Conservation (phyloP, 2,329 filamentous ascomycete species). For the Ophiostoma ulmi region DNA sequence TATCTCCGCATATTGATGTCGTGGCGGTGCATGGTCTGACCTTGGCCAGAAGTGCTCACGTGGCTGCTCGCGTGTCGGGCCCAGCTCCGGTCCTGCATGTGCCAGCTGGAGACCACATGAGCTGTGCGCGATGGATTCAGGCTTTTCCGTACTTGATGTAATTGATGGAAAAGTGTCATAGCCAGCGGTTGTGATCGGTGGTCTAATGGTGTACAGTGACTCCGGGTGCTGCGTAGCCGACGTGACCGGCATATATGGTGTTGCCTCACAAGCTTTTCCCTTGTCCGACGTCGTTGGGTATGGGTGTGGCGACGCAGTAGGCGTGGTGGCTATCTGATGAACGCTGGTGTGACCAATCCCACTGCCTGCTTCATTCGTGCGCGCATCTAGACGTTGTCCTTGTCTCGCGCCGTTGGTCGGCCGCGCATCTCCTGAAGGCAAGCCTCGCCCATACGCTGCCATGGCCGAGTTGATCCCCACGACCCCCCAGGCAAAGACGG, state of each 20-base stretch:
- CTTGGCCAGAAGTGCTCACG: neutral
- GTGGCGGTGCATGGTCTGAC: neutral
- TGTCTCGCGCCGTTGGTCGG: neutral
- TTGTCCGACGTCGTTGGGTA: neutral
- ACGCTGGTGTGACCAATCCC: neutral
- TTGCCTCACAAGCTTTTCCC: neutral
- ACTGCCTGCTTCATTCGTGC: neutral
- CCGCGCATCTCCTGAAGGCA: conserved; percentile 50
- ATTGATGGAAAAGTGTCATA: neutral
- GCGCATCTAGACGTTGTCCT: neutral
- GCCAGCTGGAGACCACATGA: neutral
- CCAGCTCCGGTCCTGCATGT: neutral
- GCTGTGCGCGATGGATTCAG: neutral
- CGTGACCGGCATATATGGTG: neutral
- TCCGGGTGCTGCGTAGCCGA: neutral
- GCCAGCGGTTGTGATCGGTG: neutral
- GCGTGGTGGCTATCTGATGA: neutral
- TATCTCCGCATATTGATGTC: neutral
- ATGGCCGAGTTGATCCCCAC: conserved; percentile 74
- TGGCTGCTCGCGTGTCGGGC: neutral
- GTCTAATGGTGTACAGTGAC: neutral
- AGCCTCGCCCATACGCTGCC: conserved; percentile 58
- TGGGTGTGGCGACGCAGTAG: neutral
- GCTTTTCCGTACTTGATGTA: neutral
- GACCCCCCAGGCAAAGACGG: conserved; percentile 81